Conservation (phyloP, 306 rosid genomes). For the Trifolium repens region DNA sequence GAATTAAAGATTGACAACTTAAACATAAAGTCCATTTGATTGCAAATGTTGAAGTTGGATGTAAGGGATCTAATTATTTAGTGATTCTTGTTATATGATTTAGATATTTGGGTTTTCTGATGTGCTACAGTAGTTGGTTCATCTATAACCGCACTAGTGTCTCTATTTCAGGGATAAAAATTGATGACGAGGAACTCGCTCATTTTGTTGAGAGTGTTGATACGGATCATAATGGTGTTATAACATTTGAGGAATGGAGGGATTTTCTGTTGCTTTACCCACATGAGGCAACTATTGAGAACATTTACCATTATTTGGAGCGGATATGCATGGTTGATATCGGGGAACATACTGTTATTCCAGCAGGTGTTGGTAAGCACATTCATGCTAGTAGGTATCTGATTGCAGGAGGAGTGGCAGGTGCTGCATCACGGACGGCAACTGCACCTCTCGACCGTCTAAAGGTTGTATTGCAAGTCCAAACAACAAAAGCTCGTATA, state of each 20-base stretch:
- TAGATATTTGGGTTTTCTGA: slow-evolving; percentile 26
- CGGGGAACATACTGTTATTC: slow-evolving; percentile 90
- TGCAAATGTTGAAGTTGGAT: slow-evolving; percentile 31
- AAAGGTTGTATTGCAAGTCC: slow-evolving; percentile 90
- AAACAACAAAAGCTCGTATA: slow-evolving; percentile 61
- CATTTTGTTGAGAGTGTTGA: slow-evolving; percentile 96
- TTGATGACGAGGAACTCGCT: slow-evolving; percentile 93
- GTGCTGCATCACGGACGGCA: slow-evolving; percentile 91
- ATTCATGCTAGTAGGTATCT: slow-evolving; percentile 82
- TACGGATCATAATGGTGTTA: slow-evolving; percentile 91
- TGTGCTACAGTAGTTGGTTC: slow-evolving; percentile 44
- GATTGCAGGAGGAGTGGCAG: slow-evolving; percentile 96
- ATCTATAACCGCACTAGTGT: slow-evolving; percentile 64
- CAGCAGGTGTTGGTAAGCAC: slow-evolving; percentile 86
- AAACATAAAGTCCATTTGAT: slow-evolving; percentile 15
- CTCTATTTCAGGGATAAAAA: slow-evolving; percentile 81
- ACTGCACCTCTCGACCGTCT: slow-evolving; percentile 96
- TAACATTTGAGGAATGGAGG: slow-evolving; percentile 97
- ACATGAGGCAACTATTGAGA: slow-evolving; percentile 94
- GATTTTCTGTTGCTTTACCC: slow-evolving; percentile 95
- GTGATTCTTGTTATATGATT: slow-evolving; percentile 9
- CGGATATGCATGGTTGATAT: slow-evolving; percentile 92
- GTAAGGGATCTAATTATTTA: slow-evolving; percentile 8
- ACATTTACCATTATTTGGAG: slow-evolving; percentile 95
- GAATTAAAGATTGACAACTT: slow-evolving; percentile 13